Percentiles rank a stretch among this genome's conserved stretches.
phyloP scores from a whole-genome alignment of 495 filamentous ascomycete species.

The Podospora comata region DNA sequence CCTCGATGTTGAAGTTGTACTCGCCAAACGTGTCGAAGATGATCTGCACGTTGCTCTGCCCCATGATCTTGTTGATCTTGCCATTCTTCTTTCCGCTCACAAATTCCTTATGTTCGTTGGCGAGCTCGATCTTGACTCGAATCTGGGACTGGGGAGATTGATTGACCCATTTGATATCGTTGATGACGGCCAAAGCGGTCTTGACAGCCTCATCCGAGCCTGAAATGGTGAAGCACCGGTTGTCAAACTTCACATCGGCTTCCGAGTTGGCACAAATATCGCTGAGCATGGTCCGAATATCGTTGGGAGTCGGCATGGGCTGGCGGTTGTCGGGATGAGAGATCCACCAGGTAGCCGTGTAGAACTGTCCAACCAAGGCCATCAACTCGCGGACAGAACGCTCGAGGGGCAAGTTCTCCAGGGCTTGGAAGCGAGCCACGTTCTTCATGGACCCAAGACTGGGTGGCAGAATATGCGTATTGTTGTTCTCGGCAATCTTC shows the following conservation, averaged over 20 bases:
- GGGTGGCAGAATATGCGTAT: constrained; percentile 88
- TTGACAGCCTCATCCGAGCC: constrained; percentile 96
- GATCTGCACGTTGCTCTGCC: constrained; percentile 96
- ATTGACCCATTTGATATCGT: constrained; percentile 84
- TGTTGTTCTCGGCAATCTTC: constrained; percentile 96
- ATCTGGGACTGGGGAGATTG: constrained; percentile 80
- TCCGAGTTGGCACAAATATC: constrained; percentile 96
- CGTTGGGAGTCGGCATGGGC: constrained; percentile 62
- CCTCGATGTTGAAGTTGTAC: constrained; percentile 99
- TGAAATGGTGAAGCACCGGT: constrained; percentile 86
- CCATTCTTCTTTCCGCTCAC: constrained; percentile 99
- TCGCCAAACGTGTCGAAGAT: constrained; percentile 99
- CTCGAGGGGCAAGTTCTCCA: constrained; percentile 88
- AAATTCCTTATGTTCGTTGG: constrained; percentile 99
- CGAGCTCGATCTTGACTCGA: constrained; percentile 95
- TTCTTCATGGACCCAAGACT: constrained; percentile 75
- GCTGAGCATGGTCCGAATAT: constrained; percentile 84
- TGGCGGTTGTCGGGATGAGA: constrained; percentile 69
- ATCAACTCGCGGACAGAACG: constrained; percentile 92
- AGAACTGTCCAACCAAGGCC: constrained; percentile 91
- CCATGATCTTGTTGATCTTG: constrained; percentile 99
- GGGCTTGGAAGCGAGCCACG: constrained; percentile 82
- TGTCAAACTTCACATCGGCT: constrained; percentile 91
- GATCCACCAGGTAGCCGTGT: constrained; percentile 95
- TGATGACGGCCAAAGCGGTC: constrained; percentile 84